Percentiles rank a stretch among this genome's conserved stretches.
Evolutionary conservation across 345 rosid species (phyloP).

Genomic region (Streptanthus diversifolius): DNA sequence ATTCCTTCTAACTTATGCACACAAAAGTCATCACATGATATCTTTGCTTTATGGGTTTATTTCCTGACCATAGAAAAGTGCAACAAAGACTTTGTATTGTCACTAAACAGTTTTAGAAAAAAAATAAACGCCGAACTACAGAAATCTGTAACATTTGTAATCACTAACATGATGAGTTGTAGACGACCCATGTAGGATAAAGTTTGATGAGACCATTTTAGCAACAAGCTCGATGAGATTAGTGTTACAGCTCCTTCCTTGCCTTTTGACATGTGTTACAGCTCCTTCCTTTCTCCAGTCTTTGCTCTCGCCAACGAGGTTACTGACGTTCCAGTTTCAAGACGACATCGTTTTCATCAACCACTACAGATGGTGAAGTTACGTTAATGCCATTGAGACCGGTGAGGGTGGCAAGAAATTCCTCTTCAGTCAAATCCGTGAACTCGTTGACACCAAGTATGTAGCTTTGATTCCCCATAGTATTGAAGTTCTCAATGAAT

Average conservation of each 20-base stretch:
- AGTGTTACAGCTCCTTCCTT: too few species aligned
- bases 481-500: constrained; percentile 37
- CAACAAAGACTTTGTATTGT: background rate
- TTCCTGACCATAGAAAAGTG: too few species aligned
- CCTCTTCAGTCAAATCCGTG: constrained; percentile 51
- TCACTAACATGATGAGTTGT: background rate
- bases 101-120: background rate
- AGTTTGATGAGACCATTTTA: too few species aligned
- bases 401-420: constrained; percentile 42
- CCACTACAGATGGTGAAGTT: constrained; percentile 10
- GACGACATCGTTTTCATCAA: constrained; percentile 4
- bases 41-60: too few species aligned
- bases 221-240: too few species aligned
- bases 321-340: constrained; percentile 30
- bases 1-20: too few species aligned
- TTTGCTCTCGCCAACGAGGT: background rate
- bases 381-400: constrained; percentile 26
- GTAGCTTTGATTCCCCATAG: constrained; percentile 34
- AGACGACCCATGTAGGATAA: background rate
- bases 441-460: constrained; percentile 54
- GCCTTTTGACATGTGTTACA: background rate
- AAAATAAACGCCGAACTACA: background rate
- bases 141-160: background rate
- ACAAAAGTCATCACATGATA: too few species aligned
- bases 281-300: background rate